Evolutionary conservation across 441 rosid genomes (phyloP), one percentile per base, ranked within the genome.

Genomic region (Populus hybrid): DNA sequence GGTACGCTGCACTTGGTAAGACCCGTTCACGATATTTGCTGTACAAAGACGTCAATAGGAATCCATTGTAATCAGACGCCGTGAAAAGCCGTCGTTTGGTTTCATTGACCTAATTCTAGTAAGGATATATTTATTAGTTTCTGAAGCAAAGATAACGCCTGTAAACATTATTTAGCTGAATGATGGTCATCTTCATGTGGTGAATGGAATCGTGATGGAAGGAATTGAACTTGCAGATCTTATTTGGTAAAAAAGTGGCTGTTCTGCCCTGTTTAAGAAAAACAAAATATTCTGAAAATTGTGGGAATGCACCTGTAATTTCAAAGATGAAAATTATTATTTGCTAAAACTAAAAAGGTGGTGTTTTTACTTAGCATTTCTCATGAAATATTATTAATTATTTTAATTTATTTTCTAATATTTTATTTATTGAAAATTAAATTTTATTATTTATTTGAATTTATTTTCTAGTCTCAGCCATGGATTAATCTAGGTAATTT

Each of bases 1-100:
- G 94, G 97, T 92, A 95, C 75, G 97, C 92, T 78, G 97, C 97
- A 1, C 91, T 95, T 0, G 97, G 99, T 30, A 93, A 89, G 82
- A 89, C 90, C 30, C 82, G 89, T 74, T 69, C 91, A 18, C 86
- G 96, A 6, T 93, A 93, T 87, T 59, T 93, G 82, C 83, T 93
- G 57, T 95, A 93, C 89, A 95, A 95, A 89, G 98, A 93, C 77
- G 94, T 87, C 12, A 91, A 95, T 69, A 89, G 97, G 82, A 89
- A 88, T 84, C 99, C 97, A 38, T 79, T 90, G 71, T 82, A 64
- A 75, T 23, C 64, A 63, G 71, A 46, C 61, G 76, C 70, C 5
- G 80, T 69, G 28, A 30, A 68, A 84, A 38, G 30, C 0, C 12
- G 14, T 23, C 36, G 30, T 7, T 46, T 70, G 50, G 75, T 23